phyloP scores from a whole-genome alignment of 495 filamentous ascomycete genomes.

The Xylaria telfairii region DNA sequence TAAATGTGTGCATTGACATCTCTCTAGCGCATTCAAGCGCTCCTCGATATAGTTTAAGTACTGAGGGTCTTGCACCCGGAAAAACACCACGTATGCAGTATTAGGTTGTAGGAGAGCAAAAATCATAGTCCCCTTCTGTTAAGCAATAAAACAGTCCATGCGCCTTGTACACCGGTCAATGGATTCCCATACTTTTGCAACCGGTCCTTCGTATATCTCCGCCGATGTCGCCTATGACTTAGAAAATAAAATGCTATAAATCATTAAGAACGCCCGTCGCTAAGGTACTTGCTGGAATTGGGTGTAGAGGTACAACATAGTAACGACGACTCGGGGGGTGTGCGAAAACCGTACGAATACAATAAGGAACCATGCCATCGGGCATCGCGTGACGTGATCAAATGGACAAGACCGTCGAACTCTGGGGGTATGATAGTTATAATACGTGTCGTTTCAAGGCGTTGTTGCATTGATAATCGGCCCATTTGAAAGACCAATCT shows the following conservation, averaged over 20 bases:
- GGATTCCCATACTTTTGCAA: slow-evolving; percentile 8
- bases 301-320: slow-evolving; percentile 11
- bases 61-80: background rate
- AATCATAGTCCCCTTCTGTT: background rate
- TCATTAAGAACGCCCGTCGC: slow-evolving; percentile 10
- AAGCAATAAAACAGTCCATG: background rate
- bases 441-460: background rate
- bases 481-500: slow-evolving; percentile 23
- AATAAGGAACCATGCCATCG: background rate
- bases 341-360: background rate
- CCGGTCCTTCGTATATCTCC: slow-evolving; percentile 16
- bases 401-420: background rate
- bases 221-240: background rate
- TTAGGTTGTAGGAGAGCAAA: background rate
- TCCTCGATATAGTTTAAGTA: background rate
- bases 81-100: slow-evolving; percentile 1
- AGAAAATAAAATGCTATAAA: slow-evolving; percentile 6
- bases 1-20: background rate
- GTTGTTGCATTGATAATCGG: slow-evolving; percentile 1
- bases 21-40: background rate
- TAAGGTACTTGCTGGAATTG: background rate
- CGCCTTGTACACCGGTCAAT: slow-evolving; percentile 11
- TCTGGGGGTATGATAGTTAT: background rate
- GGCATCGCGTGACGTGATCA: background rate
- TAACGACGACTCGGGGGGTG: background rate